These are phyloP conservation scores for Phyllosticta citriasiana DNA, from an alignment of 2,329 filamentous ascomycete genomes.

Conservation along the genomic window DNA sequence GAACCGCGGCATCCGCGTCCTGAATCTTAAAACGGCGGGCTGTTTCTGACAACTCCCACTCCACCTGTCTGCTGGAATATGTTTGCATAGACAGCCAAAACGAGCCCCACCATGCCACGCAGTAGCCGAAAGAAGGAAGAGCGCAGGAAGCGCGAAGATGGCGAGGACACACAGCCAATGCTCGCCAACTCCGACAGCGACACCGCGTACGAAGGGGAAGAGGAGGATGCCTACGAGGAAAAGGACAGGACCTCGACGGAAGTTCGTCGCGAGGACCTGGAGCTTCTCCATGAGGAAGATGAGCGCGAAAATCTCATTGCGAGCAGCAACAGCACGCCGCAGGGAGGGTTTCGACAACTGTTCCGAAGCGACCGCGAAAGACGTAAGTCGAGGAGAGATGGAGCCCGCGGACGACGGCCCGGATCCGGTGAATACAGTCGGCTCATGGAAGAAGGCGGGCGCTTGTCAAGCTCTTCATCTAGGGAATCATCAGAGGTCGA, in stretches of 20 bases:
- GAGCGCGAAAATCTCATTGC: slow-evolving; percentile 35
- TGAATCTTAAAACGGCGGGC: background rate
- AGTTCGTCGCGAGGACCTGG: slow-evolving; percentile 25
- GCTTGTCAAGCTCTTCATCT: slow-evolving; percentile 44
- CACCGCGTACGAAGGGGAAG: slow-evolving; percentile 18
- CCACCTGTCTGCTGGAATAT: background rate
- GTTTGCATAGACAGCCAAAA: background rate
- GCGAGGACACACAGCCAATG: slow-evolving; percentile 18
- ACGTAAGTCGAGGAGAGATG: slow-evolving; percentile 18
- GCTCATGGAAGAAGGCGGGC: slow-evolving; percentile 73
- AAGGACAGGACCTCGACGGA: slow-evolving; percentile 26
- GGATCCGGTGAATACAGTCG: slow-evolving; percentile 57
- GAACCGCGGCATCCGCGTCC: background rate
- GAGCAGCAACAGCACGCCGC: slow-evolving; percentile 12
- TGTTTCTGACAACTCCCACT: background rate
- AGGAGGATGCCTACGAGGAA: slow-evolving; percentile 16
- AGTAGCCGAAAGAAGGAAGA: background rate
- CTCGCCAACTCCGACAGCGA: slow-evolving; percentile 23
- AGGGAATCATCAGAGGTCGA: slow-evolving; percentile 35
- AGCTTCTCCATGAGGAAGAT: slow-evolving; percentile 36
- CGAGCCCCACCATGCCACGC: background rate
- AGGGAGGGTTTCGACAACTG: slow-evolving; percentile 14
- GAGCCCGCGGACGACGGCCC: slow-evolving; percentile 35
- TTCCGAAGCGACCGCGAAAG: slow-evolving; percentile 18
- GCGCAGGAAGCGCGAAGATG: slow-evolving; percentile 47